phyloP scores from a whole-genome alignment of 2,329 filamentous ascomycete species.

The Drechslerella dactyloides region DNA sequence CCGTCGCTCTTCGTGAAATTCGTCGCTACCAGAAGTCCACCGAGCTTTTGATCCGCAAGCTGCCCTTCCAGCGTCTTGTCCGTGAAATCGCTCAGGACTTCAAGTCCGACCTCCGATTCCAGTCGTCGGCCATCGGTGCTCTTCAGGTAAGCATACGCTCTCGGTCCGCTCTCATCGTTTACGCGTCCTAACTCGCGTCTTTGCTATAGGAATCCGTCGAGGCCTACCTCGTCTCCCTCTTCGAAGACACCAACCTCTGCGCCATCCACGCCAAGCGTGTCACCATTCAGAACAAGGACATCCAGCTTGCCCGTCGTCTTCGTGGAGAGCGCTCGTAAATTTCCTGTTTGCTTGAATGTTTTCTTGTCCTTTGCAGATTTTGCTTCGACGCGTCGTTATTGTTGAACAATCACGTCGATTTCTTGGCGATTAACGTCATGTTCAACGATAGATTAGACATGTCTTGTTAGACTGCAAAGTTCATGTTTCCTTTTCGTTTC shows the following conservation, averaged over 20 bases:
- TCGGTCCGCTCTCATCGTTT: neutral
- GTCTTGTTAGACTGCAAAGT: constrained; percentile 19
- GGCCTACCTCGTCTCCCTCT: constrained; percentile 96
- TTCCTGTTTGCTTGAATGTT: constrained; percentile 33
- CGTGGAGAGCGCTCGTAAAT: constrained; percentile 90
- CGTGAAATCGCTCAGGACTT: constrained; percentile 96
- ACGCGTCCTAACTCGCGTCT: neutral
- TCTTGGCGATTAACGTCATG: constrained; percentile 30
- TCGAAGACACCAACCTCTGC: constrained; percentile 98
- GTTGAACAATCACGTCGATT: constrained; percentile 33
- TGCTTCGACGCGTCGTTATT: constrained; percentile 26
- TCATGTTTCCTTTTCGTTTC: constrained; percentile 20
- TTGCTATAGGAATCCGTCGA: constrained; percentile 86
- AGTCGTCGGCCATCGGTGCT: constrained; percentile 95
- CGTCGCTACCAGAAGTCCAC: constrained; percentile 97
- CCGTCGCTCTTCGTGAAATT: constrained; percentile 97
- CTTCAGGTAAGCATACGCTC: constrained; percentile 60
- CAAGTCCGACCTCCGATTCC: constrained; percentile 95
- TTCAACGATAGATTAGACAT: constrained; percentile 31
- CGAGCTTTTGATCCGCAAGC: constrained; percentile 93
- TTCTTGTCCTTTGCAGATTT: constrained; percentile 16
- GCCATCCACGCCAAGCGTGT: constrained; percentile 99
- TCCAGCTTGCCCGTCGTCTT: constrained; percentile 93
- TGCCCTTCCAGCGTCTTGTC: constrained; percentile 96
- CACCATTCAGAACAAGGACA: constrained; percentile 97